These are phyloP conservation scores for Cercospora citrullina DNA, from an alignment of 2,329 filamentous ascomycete genomes.

Conservation along the genomic window DNA sequence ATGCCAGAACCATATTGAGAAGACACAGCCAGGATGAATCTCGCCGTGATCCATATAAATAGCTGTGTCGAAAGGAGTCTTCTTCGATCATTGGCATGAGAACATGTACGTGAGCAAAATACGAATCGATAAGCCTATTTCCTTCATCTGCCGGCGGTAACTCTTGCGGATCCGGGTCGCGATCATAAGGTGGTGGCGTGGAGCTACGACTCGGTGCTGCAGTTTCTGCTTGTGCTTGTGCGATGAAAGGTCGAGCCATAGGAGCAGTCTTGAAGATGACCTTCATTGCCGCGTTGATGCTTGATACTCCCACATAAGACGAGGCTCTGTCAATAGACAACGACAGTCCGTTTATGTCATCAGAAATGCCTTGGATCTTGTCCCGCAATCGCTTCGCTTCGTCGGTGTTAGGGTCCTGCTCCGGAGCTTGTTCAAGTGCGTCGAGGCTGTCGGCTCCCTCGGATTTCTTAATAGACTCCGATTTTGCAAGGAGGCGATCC, in stretches of 20 bases:
- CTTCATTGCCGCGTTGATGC: slow-evolving; percentile 38
- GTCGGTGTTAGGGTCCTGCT: slow-evolving; percentile 65
- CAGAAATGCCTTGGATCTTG: slow-evolving; percentile 45
- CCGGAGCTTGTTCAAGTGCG: slow-evolving; percentile 68
- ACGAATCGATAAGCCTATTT: slow-evolving; percentile 35
- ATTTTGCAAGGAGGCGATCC: slow-evolving; percentile 3
- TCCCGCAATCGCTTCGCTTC: slow-evolving; percentile 53
- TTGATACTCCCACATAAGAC: slow-evolving; percentile 38
- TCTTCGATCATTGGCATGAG: slow-evolving; percentile 41
- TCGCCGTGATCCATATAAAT: slow-evolving; percentile 33
- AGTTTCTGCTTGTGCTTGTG: slow-evolving; percentile 31
- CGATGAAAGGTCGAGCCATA: slow-evolving; percentile 31
- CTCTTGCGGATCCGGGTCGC: slow-evolving; percentile 27
- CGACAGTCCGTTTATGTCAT: slow-evolving; percentile 38
- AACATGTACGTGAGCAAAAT: slow-evolving; percentile 37
- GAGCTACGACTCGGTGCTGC: slow-evolving; percentile 32
- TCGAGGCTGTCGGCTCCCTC: slow-evolving; percentile 57
- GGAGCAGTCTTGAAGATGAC: slow-evolving; percentile 38
- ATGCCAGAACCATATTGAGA: slow-evolving; percentile 37
- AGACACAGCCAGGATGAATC: slow-evolving; percentile 38
- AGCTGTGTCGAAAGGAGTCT: slow-evolving; percentile 37
- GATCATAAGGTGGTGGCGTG: slow-evolving; percentile 29
- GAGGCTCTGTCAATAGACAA: slow-evolving; percentile 36
- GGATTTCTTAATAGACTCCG: slow-evolving; percentile 41
- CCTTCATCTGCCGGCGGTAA: slow-evolving; percentile 35